Conservation (phyloP, 768 basidiomycete genomes). For the Cantharellus cinnabarinus region DNA sequence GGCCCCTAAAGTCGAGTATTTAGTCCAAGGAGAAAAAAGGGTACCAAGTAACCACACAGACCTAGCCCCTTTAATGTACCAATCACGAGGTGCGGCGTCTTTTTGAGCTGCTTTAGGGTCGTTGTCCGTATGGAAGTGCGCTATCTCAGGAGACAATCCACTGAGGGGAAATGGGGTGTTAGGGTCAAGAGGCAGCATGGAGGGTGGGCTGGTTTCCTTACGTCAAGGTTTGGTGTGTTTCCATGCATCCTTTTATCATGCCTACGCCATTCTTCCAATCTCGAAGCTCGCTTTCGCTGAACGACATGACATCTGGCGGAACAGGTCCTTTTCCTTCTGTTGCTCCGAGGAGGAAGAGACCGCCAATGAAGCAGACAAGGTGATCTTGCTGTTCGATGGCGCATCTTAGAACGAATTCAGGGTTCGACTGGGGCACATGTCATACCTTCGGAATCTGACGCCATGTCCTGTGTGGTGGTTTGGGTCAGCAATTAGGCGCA, state of each 20-base stretch:
- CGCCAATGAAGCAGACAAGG: conserved; percentile 86
- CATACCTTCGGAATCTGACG: not conserved
- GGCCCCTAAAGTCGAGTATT: not conserved
- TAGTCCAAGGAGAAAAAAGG: not conserved
- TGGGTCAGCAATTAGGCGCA: no score
- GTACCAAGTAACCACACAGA: not conserved
- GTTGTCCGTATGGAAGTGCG: conserved; percentile 51
- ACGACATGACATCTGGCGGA: conserved; percentile 42
- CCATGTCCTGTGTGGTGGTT: not conserved
- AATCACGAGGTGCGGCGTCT: conserved; percentile 35
- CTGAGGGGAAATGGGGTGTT: conserved; percentile 19
- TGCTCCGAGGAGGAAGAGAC: conserved; percentile 78
- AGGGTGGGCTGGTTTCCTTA: conserved; percentile 19
- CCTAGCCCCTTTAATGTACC: conserved; percentile 75
- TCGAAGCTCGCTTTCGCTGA: conserved; percentile 39
- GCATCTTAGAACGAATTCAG: not conserved
- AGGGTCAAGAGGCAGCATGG: not conserved
- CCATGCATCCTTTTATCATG: conserved; percentile 73
- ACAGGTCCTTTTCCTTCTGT: conserved; percentile 38
- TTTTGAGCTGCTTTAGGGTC: conserved; percentile 29
- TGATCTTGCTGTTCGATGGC: conserved; percentile 61
- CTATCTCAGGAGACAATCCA: conserved; percentile 77
- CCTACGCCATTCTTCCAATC: conserved; percentile 72
- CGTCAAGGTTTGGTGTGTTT: conserved; percentile 69
- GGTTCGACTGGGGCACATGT: not conserved